phyloP scores from a whole-genome alignment of 768 basidiomycete genomes.

The Fomitopsis pulvina region DNA sequence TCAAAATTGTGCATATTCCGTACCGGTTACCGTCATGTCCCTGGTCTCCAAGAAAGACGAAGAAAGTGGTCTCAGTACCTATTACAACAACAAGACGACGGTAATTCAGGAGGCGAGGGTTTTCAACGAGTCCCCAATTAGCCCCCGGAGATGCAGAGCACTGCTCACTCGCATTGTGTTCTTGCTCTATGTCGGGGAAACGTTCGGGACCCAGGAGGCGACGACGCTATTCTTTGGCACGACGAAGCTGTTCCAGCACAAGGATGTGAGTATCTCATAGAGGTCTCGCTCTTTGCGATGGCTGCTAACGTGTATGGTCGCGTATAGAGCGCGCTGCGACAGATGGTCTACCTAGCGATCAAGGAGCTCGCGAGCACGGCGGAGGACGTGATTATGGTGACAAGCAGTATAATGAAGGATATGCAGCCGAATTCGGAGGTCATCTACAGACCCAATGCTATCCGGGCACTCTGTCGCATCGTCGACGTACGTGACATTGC shows the following conservation, averaged over 20 bases:
- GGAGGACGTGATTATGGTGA: constrained; percentile 99
- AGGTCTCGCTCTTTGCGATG: too few relatives aligned
- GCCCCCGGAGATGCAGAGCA: constrained; percentile 93
- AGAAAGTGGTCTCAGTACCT: constrained; percentile 85
- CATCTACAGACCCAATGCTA: constrained; percentile 96
- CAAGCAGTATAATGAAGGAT: constrained; percentile 99
- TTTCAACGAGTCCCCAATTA: constrained; percentile 99
- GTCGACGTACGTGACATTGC: constrained; percentile 75
- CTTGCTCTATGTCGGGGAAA: constrained; percentile 94
- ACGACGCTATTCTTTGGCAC: constrained; percentile 98
- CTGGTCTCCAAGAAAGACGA: constrained; percentile 95
- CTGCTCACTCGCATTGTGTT: constrained; percentile 96
- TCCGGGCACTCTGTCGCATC: constrained; percentile 91
- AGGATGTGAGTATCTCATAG: constrained; percentile 68
- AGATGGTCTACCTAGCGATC: constrained; percentile 98
- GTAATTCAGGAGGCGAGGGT: constrained; percentile 97
- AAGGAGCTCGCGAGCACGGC: constrained; percentile 95
- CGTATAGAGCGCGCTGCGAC: constrained; percentile 81
- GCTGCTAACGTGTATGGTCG: background rate
- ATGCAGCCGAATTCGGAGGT: constrained; percentile 99
- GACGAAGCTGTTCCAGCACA: constrained; percentile 98
- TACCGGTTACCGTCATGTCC: constrained; percentile 39
- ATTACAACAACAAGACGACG: constrained; percentile 96
- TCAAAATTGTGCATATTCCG: too few relatives aligned
- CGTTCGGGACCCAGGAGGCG: constrained; percentile 90